phyloP scores from a whole-genome alignment of 192 early-diverging fungal genomes.

The Podochytrium sp. region DNA sequence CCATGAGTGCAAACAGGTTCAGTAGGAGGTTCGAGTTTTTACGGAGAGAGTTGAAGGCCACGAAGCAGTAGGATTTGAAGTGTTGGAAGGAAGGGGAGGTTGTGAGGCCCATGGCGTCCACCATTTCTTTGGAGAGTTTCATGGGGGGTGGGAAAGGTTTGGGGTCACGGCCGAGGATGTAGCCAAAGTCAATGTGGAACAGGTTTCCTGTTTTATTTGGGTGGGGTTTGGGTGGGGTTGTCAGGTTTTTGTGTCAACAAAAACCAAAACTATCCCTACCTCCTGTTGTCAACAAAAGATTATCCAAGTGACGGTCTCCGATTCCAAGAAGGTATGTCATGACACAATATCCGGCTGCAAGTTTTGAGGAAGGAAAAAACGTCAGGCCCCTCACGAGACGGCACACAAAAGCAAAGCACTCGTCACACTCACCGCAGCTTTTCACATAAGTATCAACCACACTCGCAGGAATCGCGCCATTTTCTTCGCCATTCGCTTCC shows the following conservation, averaged over 20 bases:
- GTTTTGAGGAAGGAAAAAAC: too few species aligned
- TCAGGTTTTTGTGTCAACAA: too few species aligned
- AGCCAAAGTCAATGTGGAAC: constrained; percentile 99
- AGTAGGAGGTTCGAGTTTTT: constrained; percentile 95
- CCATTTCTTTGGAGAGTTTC: constrained; percentile 99
- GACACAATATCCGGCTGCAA: constrained; percentile 93
- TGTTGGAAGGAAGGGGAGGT: constrained; percentile 84
- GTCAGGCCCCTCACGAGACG: too few species aligned
- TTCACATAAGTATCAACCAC: constrained; percentile 96
- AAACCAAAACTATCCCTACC: constrained; percentile 52
- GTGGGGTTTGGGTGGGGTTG: too few species aligned
- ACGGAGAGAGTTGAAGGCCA: constrained; percentile 91
- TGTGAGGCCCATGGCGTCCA: constrained; percentile 98
- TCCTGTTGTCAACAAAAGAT: constrained; percentile 84
- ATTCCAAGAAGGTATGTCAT: constrained; percentile 98
- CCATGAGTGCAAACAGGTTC: constrained; percentile 97
- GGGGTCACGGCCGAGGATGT: constrained; percentile 97
- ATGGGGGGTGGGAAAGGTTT: constrained; percentile 99
- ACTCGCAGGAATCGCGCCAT: constrained; percentile 56
- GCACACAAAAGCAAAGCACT: too few species aligned
- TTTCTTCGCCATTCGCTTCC: constrained; percentile 67
- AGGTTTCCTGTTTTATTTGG: constrained; percentile 77
- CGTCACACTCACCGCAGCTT: constrained; percentile 81
- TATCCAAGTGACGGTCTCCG: constrained; percentile 98
- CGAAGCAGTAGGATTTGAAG: constrained; percentile 92